phyloP scores from a whole-genome alignment of 495 filamentous ascomycete species.

The Diplogelasinospora grovesii region DNA sequence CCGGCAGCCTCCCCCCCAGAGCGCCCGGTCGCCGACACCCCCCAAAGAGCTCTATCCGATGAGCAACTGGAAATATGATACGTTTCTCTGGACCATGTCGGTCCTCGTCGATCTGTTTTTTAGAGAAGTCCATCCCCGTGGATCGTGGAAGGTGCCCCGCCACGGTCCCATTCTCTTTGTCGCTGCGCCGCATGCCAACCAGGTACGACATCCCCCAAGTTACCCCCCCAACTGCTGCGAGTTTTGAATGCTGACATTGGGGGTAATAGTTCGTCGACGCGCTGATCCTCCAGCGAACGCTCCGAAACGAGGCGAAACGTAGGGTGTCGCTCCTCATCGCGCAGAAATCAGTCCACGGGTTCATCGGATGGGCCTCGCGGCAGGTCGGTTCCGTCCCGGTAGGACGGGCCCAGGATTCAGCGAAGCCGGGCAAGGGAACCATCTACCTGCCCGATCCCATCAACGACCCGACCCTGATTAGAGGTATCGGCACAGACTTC shows the following conservation, averaged over 20 bases:
- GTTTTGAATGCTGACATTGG: too few relatives aligned
- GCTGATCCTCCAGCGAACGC: constrained; percentile 82
- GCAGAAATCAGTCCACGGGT: constrained; percentile 84
- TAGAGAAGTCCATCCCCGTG: constrained; percentile 90
- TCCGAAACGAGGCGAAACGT: constrained; percentile 76
- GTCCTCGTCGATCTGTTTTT: constrained; percentile 93
- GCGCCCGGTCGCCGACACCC: constrained; percentile 12
- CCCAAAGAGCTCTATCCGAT: constrained; percentile 59
- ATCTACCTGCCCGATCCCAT: constrained; percentile 90
- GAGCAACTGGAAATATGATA: constrained; percentile 72
- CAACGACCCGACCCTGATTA: constrained; percentile 74
- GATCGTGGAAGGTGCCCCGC: constrained; percentile 85
- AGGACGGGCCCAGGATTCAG: constrained; percentile 78
- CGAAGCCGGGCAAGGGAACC: constrained; percentile 69
- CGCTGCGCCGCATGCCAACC: constrained; percentile 97
- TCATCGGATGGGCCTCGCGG: constrained; percentile 77
- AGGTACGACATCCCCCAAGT: constrained; percentile 44
- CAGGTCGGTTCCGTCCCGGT: constrained; percentile 83
- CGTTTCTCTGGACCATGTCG: constrained; percentile 74
- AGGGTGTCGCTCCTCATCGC: constrained; percentile 89
- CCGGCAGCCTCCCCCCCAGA: constrained; percentile 15
- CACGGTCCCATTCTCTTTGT: constrained; percentile 90
- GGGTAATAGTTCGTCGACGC: constrained; percentile 84
- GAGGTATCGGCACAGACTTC: constrained; percentile 84
- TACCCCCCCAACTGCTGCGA: background rate